Evolutionary conservation across 2,329 filamentous ascomycete genomes (phyloP).

Genomic region (Achaetomium macrosporum): DNA sequence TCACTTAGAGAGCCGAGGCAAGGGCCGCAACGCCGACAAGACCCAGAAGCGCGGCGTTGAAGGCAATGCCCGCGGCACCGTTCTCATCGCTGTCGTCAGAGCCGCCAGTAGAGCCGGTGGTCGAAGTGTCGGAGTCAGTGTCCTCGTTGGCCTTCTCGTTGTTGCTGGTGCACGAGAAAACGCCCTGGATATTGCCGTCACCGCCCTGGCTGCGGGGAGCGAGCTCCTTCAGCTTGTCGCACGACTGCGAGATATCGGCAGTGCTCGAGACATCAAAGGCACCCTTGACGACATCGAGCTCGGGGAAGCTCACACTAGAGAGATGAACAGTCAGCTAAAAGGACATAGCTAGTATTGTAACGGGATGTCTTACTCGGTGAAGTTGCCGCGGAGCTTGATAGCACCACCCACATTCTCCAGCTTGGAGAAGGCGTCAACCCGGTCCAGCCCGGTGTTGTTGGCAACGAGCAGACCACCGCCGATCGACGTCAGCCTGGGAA

Average conservation of each 20-base stretch:
- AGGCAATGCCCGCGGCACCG: conserved; percentile 40
- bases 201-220: conserved; percentile 33
- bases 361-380: conserved; percentile 61
- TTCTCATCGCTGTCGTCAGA: conserved; percentile 31
- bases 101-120: conserved; percentile 18
- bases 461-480: conserved; percentile 77
- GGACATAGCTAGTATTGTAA: not conserved
- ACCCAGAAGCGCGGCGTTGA: conserved; percentile 44
- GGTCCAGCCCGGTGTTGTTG: conserved; percentile 74
- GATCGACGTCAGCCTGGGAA: conserved; percentile 62
- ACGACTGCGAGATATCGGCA: conserved; percentile 50
- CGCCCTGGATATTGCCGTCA: conserved; percentile 43
- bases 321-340: not conserved
- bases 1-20: conserved; percentile 40
- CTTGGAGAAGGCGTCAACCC: conserved; percentile 60
- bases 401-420: conserved; percentile 70
- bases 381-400: conserved; percentile 78
- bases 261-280: conserved; percentile 65
- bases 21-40: conserved; percentile 43
- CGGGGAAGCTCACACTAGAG: conserved; percentile 62
- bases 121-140: conserved; percentile 31
- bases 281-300: conserved; percentile 62
- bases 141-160: conserved; percentile 49
- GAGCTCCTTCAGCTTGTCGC: conserved; percentile 48
- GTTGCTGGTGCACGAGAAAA: conserved; percentile 45